Percentiles rank a stretch among this genome's conserved stretches.
phyloP scores from a whole-genome alignment of 2,329 filamentous ascomycete genomes.

The Cercospora sp. region DNA sequence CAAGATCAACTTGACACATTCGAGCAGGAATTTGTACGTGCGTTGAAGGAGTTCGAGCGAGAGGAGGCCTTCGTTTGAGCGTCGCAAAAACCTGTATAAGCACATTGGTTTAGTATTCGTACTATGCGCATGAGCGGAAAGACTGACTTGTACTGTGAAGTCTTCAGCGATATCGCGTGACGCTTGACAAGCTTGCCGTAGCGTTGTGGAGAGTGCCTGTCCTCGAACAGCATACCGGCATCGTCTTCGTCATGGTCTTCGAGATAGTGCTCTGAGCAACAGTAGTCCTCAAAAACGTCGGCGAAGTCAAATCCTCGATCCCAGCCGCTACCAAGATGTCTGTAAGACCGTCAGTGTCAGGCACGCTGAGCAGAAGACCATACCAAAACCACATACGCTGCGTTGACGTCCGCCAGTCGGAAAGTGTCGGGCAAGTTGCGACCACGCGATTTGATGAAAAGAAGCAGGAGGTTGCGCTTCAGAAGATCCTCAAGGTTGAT shows the following conservation, averaged over 20 bases:
- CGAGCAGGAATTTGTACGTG: constrained; percentile 52
- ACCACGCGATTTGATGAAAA: constrained; percentile 57
- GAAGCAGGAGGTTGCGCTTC: constrained; percentile 46
- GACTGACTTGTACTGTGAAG: constrained; percentile 16
- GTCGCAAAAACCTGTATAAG: neutral
- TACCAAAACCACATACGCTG: constrained; percentile 21
- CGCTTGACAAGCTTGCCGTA: constrained; percentile 32
- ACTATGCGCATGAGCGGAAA: neutral
- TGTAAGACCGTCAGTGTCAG: neutral
- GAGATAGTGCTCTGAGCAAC: constrained; percentile 17
- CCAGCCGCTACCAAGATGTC: constrained; percentile 35
- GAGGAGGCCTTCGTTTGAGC: constrained; percentile 38
- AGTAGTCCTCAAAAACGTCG: constrained; percentile 14
- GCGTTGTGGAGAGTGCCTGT: constrained; percentile 33
- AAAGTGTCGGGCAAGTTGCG: constrained; percentile 52
- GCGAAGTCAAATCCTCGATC: constrained; percentile 13
- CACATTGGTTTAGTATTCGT: neutral
- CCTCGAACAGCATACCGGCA: constrained; percentile 28
- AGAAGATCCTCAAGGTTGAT: constrained; percentile 60
- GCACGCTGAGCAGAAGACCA: neutral
- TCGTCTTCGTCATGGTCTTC: constrained; percentile 16
- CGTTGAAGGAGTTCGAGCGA: constrained; percentile 55
- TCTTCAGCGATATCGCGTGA: constrained; percentile 9
- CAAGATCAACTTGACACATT: constrained; percentile 51
- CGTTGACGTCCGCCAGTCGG: constrained; percentile 47